These are phyloP conservation scores for Exidia glandulosa DNA, from an alignment of 768 basidiomycete species.

Conservation along the genomic window DNA sequence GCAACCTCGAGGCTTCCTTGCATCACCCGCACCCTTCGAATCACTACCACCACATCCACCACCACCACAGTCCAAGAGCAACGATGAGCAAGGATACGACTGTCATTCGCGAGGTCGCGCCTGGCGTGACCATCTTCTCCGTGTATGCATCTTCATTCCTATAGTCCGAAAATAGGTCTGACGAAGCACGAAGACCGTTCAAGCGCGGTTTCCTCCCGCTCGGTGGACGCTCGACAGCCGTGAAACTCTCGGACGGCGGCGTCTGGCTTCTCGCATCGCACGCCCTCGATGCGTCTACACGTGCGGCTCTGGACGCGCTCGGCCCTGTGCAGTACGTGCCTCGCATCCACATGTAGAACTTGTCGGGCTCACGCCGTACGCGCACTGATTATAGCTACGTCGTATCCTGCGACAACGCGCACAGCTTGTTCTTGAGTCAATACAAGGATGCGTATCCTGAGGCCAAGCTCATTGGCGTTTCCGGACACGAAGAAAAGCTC, in stretches of 20 bases:
- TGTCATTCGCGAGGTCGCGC: neutral
- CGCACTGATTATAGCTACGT: neutral
- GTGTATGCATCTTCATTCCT: neutral
- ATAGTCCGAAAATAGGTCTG: neutral
- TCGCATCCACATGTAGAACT: neutral
- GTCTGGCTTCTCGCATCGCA: constrained; percentile 1
- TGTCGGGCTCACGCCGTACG: neutral
- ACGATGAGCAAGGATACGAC: too few species aligned
- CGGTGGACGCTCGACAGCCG: constrained; percentile 29
- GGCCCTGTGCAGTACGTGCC: constrained; percentile 1
- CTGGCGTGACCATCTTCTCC: neutral
- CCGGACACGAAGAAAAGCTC: neutral
- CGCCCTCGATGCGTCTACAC: neutral
- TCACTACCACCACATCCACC: too few species aligned
- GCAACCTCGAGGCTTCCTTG: too few species aligned
- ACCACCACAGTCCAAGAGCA: too few species aligned
- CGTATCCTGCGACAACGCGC: neutral
- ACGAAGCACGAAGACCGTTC: constrained; percentile 1
- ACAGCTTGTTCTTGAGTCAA: neutral
- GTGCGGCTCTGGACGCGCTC: neutral
- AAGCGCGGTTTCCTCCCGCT: constrained; percentile 21
- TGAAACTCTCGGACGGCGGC: constrained; percentile 19
- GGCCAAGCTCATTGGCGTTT: neutral
- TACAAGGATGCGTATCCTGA: constrained; percentile 2
- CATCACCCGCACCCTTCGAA: too few species aligned